Base-by-base conservation (phyloP, 495 filamentous ascomycete genomes). In the Trichoderma asperelloides region DNA sequence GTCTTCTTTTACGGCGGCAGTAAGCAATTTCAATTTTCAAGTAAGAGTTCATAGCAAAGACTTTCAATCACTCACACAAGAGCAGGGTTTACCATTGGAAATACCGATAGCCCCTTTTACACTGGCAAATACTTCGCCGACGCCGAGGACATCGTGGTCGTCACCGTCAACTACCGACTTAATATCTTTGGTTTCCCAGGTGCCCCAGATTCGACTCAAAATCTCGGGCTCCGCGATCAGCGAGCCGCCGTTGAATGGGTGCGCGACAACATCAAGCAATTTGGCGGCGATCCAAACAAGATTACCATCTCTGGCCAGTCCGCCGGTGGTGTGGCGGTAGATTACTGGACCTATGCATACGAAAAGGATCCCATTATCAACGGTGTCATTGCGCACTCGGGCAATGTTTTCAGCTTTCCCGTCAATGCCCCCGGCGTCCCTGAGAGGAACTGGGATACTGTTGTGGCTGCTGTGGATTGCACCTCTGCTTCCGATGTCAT, bases 221-320 rank as follows among this genome's bases (percentile, higher is more conserved):
- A 92, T 67, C 79, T 85, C 3, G 90, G 84, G 0, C 78, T 91
- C 18, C 78, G 81, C 43, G 89, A 91, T 71, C 88, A 90, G 69
- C 80, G 85, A 0, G 72, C 86, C 23, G 89, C 86, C 5, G 74
- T 86, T 45, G 79, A 84, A 30, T 87, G 83, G 80, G 74, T 87
- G 0, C 75, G 78, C 3, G 77, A 81, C 57, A 87, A 89, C 72
- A 85, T 88, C 55, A 77, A 72, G 67, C 78, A 73, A 11, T 89
- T 89, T 68, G 87, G 87, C 41, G 87, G 87, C 30, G 82, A 89
- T 68, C 76, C 84, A 1, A 43, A 69, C 0, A 76, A 76, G 16
- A 86, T 88, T 65, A 78, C 76, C 1, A 76, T 88, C 49, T 83
- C 80, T 69, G 87, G 86, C 39, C 79, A 86, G 68, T 82, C 78